phyloP scores from a whole-genome alignment of 1,284 basidiomycete species.

The Earliella scabrosa region DNA sequence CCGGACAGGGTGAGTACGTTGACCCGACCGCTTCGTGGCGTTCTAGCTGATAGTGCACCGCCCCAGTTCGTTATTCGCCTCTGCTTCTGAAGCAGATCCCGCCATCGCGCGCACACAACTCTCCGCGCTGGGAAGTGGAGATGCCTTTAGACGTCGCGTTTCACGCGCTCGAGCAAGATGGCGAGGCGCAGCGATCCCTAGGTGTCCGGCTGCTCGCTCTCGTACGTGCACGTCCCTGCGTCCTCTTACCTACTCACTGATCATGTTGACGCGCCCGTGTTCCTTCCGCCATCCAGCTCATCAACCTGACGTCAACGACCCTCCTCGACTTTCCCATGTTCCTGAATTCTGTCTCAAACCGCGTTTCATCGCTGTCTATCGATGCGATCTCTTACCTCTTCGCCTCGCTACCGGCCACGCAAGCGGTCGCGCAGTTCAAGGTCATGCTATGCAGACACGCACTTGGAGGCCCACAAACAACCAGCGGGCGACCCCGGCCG shows the following conservation, averaged over 20 bases:
- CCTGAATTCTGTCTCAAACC: slow-evolving; percentile 49
- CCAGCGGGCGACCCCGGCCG: slow-evolving; percentile 32
- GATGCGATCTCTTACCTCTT: slow-evolving; percentile 44
- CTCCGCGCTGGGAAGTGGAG: slow-evolving; percentile 60
- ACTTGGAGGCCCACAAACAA: slow-evolving; percentile 16
- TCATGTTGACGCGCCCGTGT: neutral
- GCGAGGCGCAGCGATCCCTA: slow-evolving; percentile 41
- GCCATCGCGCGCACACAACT: slow-evolving; percentile 48
- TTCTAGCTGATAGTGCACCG: neutral
- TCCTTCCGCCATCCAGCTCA: slow-evolving; percentile 44
- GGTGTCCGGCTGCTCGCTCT: slow-evolving; percentile 56
- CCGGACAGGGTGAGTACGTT: slow-evolving; percentile 37
- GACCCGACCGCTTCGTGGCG: neutral
- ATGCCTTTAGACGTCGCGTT: slow-evolving; percentile 60
- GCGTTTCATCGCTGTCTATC: slow-evolving; percentile 43
- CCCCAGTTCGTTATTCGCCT: slow-evolving; percentile 56
- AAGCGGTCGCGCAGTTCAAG: slow-evolving; percentile 49
- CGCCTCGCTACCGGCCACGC: slow-evolving; percentile 45
- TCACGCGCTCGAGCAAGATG: slow-evolving; percentile 50
- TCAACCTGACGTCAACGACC: slow-evolving; percentile 54
- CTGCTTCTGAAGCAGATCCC: slow-evolving; percentile 72
- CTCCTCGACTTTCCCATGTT: slow-evolving; percentile 55
- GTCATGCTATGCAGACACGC: slow-evolving; percentile 50
- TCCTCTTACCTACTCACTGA: neutral
- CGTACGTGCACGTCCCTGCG: slow-evolving; percentile 39